Evolutionary conservation across 2,329 filamentous ascomycete genomes (phyloP), one percentile per base, ranked within the genome.

Genomic region (Apiospora sp.): DNA sequence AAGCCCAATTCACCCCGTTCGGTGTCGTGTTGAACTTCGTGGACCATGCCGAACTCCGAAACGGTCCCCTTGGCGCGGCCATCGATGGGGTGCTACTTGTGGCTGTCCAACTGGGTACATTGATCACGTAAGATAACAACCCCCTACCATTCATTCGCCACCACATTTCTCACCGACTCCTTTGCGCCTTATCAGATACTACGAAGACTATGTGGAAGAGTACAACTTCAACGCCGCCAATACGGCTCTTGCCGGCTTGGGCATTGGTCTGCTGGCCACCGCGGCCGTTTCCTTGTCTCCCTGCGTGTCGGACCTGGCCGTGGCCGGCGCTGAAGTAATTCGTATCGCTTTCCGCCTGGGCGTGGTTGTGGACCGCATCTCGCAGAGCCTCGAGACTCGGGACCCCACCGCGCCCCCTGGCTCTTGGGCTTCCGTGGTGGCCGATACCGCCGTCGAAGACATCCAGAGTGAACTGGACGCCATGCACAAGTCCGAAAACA

Each of bases 281-380:
- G 79, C 83, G 24, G 86, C 86, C 1, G 76, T 87, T 0, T 80
- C 86, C 0, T 46, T 86, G 1, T 80, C 87, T 5, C 71, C 77
- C 0, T 80, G 77, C 0, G n/a, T 86, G 6, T 75, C 80, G 0
- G 84, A 87, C 27, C 58, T 88, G 0, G 77, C 84, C 2, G 54
- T 80, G 3, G 77, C 78, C n/a, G 86, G 85, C 8, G 84, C 82
- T 0, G 79, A 87, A 69, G 82, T 79, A 1, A 76, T 87, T 1
- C 80, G 84, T 0, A 46, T 82, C 1, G 84, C 87, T 1, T 88
- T 88, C 72, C 81, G 86, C 0, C 78, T 88, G 4, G 86, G 86
- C 1, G 76, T 87, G 2, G 76, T 81, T 4, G 85, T 88, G 0
- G 74, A 82, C n/a, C 77, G 79, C 2, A 78, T 87, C 0, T 87